Evolutionary conservation across 495 filamentous ascomycete genomes (phyloP).

Genomic region (Penicillium cosmopolitanum): DNA sequence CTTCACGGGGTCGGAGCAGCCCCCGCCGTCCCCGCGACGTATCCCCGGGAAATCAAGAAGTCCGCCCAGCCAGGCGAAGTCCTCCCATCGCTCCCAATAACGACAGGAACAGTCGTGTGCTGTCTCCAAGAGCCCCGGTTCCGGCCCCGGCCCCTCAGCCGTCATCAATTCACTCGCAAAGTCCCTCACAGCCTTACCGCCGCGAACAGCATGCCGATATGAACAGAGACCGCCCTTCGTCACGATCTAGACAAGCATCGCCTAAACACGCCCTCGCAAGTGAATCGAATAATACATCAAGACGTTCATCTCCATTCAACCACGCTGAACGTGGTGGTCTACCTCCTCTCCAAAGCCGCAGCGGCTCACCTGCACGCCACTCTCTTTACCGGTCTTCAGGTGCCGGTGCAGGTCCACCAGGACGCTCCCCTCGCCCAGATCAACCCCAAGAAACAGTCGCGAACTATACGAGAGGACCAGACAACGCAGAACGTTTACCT

Average conservation of each 20-base stretch:
- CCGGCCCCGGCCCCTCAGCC: background rate
- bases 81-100: constrained; percentile 15
- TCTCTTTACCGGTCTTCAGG: constrained; percentile 13
- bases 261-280: constrained; percentile 24
- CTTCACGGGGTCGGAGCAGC: constrained; percentile 37
- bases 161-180: constrained; percentile 12
- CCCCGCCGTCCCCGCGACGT: constrained; percentile 39
- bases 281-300: constrained; percentile 31
- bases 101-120: constrained; percentile 30
- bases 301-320: constrained; percentile 33
- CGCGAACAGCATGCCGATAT: constrained; percentile 13
- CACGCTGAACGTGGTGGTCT: constrained; percentile 28
- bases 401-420: background rate
- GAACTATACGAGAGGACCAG: background rate
- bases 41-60: constrained; percentile 34
- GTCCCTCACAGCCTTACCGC: constrained; percentile 18
- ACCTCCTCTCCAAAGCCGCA: constrained; percentile 15
- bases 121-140: constrained; percentile 24
- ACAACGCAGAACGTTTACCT: background rate
- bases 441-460: constrained; percentile 8
- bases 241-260: constrained; percentile 24
- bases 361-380: constrained; percentile 25
- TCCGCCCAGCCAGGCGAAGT: constrained; percentile 31
- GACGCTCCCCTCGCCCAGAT: constrained; percentile 19
- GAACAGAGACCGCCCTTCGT: constrained; percentile 13